phyloP scores from a whole-genome alignment of 805 yeast genomes.

The Barnettozyma californica region DNA sequence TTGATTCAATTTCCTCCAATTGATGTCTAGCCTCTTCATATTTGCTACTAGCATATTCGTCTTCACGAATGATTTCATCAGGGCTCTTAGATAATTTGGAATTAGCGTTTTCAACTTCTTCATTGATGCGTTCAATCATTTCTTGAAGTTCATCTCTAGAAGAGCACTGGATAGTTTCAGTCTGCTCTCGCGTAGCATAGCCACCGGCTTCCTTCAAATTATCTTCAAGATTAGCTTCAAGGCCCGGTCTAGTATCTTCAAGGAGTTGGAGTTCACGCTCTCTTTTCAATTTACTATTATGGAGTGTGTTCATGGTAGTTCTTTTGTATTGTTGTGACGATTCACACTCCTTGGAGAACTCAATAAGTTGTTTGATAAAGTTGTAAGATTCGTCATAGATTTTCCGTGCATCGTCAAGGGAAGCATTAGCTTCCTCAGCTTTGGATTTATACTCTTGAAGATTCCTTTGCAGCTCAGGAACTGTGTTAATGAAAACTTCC shows the following conservation, averaged over 20 bases:
- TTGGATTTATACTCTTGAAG: slow-evolving; percentile 18
- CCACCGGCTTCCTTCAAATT: slow-evolving; percentile 28
- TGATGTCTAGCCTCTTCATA: slow-evolving; percentile 38
- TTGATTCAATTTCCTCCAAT: slow-evolving; percentile 30
- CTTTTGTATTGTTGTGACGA: slow-evolving; percentile 11
- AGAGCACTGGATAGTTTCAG: slow-evolving; percentile 34
- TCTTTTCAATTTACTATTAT: slow-evolving; percentile 14
- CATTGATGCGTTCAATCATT: slow-evolving; percentile 43
- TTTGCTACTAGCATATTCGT: slow-evolving; percentile 38
- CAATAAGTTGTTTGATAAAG: slow-evolving; percentile 15
- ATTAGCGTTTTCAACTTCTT: slow-evolving; percentile 48
- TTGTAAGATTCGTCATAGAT: slow-evolving; percentile 23
- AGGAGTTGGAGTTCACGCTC: slow-evolving; percentile 19
- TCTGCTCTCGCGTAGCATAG: slow-evolving; percentile 45
- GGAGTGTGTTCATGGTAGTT: slow-evolving; percentile 14
- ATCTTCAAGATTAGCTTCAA: slow-evolving; percentile 13
- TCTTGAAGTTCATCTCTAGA: slow-evolving; percentile 42
- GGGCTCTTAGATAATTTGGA: slow-evolving; percentile 47
- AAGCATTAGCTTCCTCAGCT: slow-evolving; percentile 17
- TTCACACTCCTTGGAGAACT: slow-evolving; percentile 5
- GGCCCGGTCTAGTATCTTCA: slow-evolving; percentile 15
- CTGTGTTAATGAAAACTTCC: slow-evolving; percentile 17
- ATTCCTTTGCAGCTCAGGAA: slow-evolving; percentile 22
- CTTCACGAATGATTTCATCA: slow-evolving; percentile 47
- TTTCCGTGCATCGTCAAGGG: slow-evolving; percentile 16